Base-by-base conservation (phyloP, 208 protist species). In the Endotrypanum monterogeii region DNA sequence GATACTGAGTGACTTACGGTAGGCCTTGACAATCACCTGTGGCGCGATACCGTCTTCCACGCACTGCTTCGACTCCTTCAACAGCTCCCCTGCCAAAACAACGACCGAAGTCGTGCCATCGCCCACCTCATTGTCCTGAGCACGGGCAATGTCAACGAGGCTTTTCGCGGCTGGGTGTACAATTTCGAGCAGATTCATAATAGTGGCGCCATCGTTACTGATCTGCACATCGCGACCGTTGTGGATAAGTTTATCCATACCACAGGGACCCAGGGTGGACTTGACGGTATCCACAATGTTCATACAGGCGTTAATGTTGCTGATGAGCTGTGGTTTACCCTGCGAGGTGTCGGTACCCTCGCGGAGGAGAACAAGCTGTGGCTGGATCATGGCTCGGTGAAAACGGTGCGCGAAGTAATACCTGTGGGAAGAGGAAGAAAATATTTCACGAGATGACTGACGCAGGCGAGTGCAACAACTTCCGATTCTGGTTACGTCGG, bases 41-140 rank as follows among this genome's bases (percentile, higher is more conserved):
- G 99, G 98, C 54, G 99, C 99, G 46, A 99, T 98, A 62, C 98
- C 98, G 69, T 99, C 99, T 86, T 99, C 99, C 23, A 99, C 85
- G 75, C 98, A 99, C 72, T 94, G 85, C 85, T 99, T 99, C 35
- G 97, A 94, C 78, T 99, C 94, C 78, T 98, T 98, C 23, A 99
- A 89, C 52, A 99, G 91, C 80, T 99, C 98, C 52, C 98, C 99
- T 20, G 99, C 99, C 12, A 99, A 83, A 57, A 99, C 83, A 14
- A 99, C 98, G 8, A 99, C 99, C n/a, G 93, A 98, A 14, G 99
- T 99, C 18, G 99, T 99, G 69, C 99, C 99, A 86, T 99, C 99
- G 74, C 99, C 99, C 28, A 99, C 98, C 93, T 99, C 95, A 77
- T 94, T 91, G 79, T 99, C 97, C 87, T 99, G 98, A 14, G 98